Conservation (phyloP, 208 protist species). For the Crithidia brevicula region DNA sequence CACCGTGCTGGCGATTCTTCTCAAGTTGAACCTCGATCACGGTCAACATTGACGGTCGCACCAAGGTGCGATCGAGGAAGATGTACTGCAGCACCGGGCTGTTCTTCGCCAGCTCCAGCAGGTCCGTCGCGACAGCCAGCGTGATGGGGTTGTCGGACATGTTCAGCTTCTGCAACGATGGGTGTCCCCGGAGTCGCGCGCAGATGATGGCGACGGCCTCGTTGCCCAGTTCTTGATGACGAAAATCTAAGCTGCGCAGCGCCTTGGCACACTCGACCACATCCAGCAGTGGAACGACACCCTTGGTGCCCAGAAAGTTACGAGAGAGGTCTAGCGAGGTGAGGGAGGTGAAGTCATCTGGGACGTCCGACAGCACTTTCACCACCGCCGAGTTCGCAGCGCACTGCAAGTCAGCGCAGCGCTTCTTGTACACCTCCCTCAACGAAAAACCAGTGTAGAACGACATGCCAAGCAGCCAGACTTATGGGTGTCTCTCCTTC, state of each 20-base stretch:
- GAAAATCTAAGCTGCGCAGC: slow-evolving; percentile 56
- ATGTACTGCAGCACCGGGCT: slow-evolving; percentile 75
- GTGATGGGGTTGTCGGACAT: slow-evolving; percentile 87
- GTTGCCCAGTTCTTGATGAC: slow-evolving; percentile 62
- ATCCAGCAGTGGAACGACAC: slow-evolving; percentile 77
- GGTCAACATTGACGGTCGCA: slow-evolving; percentile 52
- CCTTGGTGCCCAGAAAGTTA: slow-evolving; percentile 88
- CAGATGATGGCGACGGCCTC: slow-evolving; percentile 65
- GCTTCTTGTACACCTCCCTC: slow-evolving; percentile 77
- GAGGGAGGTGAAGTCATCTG: slow-evolving; percentile 65
- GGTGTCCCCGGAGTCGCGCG: slow-evolving; percentile 56
- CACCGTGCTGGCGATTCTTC: slow-evolving; percentile 47
- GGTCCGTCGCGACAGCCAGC: slow-evolving; percentile 52
- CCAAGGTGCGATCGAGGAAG: slow-evolving; percentile 57
- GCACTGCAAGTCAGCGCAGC: slow-evolving; percentile 70
- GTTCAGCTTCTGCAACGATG: slow-evolving; percentile 67
- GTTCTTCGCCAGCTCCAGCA: slow-evolving; percentile 71
- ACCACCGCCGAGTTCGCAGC: slow-evolving; percentile 65
- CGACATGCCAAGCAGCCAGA: too few relatives aligned
- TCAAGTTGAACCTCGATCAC: slow-evolving; percentile 62
- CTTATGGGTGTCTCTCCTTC: too few relatives aligned
- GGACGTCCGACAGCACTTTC: slow-evolving; percentile 52
- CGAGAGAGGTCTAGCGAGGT: slow-evolving; percentile 75
- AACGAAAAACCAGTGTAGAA: slow-evolving; percentile 73
- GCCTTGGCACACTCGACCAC: slow-evolving; percentile 63